Conservation (phyloP, 768 basidiomycete genomes). For the Basidioascus undulatus region DNA sequence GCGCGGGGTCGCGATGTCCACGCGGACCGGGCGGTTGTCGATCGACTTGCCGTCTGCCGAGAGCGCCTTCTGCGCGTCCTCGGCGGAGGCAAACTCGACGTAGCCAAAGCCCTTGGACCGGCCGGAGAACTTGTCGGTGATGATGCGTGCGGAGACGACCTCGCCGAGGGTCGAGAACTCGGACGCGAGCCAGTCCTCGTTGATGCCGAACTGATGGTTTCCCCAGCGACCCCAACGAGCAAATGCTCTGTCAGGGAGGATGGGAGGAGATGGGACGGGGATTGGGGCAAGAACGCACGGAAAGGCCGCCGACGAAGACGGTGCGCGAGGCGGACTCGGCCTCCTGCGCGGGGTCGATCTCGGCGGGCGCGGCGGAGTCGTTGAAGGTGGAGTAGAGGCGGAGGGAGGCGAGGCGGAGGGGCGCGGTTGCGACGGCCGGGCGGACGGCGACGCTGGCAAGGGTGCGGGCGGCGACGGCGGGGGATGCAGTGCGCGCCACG, state of each 20-base stretch:
- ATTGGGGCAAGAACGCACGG: too few relatives aligned
- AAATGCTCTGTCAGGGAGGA: too few relatives aligned
- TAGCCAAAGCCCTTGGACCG: constrained; percentile 21
- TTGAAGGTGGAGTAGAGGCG: too few relatives aligned
- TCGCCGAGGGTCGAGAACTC: constrained; percentile 19
- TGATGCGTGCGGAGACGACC: constrained; percentile 16
- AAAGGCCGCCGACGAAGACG: constrained; percentile 20
- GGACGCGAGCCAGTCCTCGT: constrained; percentile 21
- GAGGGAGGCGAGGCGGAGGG: too few relatives aligned
- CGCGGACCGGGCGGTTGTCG: constrained; percentile 17
- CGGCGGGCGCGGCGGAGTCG: too few relatives aligned
- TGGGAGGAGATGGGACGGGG: too few relatives aligned
- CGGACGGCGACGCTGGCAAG: too few relatives aligned
- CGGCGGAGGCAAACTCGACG: constrained; percentile 18
- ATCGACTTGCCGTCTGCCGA: constrained; percentile 16
- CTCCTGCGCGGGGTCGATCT: constrained; percentile 11
- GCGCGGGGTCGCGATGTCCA: constrained; percentile 18
- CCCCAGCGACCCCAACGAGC: too few relatives aligned
- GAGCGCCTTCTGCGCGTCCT: constrained; percentile 16
- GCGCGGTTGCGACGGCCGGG: too few relatives aligned
- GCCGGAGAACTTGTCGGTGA: constrained; percentile 18
- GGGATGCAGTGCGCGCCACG: too few relatives aligned
- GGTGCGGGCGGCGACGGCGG: too few relatives aligned
- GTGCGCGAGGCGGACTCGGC: constrained; percentile 14
- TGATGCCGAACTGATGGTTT: constrained; percentile 23